phyloP scores from a whole-genome alignment of 306 rosid genomes.

The Pterocarpus macrocarpus region DNA sequence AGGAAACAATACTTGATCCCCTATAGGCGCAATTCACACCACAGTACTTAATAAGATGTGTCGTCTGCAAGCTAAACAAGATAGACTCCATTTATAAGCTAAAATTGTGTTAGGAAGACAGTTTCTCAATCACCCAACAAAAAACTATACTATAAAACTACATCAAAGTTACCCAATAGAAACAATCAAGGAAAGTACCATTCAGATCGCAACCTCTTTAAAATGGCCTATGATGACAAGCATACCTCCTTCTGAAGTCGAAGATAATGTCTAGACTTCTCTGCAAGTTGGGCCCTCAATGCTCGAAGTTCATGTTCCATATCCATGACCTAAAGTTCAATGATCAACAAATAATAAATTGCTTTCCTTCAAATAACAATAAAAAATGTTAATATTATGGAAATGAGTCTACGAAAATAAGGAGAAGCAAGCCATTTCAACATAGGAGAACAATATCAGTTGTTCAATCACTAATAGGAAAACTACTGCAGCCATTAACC shows the following conservation, averaged over 20 bases:
- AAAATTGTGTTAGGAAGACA: background rate
- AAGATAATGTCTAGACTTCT: constrained; percentile 80
- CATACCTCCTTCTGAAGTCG: constrained; percentile 85
- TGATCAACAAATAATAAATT: constrained; percentile 12
- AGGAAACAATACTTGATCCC: background rate
- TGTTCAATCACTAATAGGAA: background rate
- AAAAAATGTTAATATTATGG: constrained; percentile 7
- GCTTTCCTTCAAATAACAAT: constrained; percentile 12
- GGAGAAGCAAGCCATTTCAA: constrained; percentile 2
- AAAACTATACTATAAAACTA: background rate
- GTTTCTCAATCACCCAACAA: constrained; percentile 15
- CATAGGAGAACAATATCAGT: constrained; percentile 14
- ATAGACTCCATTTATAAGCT: background rate
- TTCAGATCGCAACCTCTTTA: constrained; percentile 16
- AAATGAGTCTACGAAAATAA: constrained; percentile 27
- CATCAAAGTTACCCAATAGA: background rate
- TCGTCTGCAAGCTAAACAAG: background rate
- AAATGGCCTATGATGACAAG: constrained; percentile 29
- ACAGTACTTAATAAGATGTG: background rate
- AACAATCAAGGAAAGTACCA: constrained; percentile 8
- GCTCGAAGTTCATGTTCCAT: constrained; percentile 96
- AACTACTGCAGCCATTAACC: constrained; percentile 14
- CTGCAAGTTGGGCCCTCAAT: constrained; percentile 82
- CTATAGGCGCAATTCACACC: background rate
- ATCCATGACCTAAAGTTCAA: constrained; percentile 82